Percentiles rank a stretch among this genome's conserved stretches.
Conservation (phyloP, 805 yeast genomes). For the Isabelozyma heimii region DNA sequence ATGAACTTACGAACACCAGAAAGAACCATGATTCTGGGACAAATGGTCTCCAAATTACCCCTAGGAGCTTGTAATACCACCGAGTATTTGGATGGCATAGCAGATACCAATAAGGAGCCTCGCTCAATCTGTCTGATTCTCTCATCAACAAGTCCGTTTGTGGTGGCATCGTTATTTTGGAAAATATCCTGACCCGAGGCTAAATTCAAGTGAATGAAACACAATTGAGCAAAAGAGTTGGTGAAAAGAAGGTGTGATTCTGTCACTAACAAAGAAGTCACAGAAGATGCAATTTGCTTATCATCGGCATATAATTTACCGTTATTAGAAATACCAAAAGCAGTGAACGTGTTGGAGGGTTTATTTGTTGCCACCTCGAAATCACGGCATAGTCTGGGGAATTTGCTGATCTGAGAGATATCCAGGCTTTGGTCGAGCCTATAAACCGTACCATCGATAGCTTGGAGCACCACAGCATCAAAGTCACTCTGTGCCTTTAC, state of each 20-base stretch:
- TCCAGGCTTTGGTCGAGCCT: slow-evolving; percentile 30
- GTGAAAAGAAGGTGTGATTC: slow-evolving; percentile 76
- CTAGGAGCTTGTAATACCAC: slow-evolving; percentile 92
- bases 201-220: slow-evolving; percentile 69
- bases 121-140: slow-evolving; percentile 86
- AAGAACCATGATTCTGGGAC: slow-evolving; percentile 89
- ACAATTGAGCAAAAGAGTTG: slow-evolving; percentile 80
- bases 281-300: slow-evolving; percentile 62
- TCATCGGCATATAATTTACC: slow-evolving; percentile 74
- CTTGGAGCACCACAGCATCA: slow-evolving; percentile 52
- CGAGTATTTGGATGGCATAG: slow-evolving; percentile 77
- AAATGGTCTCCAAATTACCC: slow-evolving; percentile 92
- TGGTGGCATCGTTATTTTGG: slow-evolving; percentile 18
- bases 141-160: slow-evolving; percentile 54
- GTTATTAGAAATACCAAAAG: slow-evolving; percentile 71
- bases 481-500: slow-evolving; percentile 56
- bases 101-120: slow-evolving; percentile 81
- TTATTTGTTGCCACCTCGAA: slow-evolving; percentile 41
- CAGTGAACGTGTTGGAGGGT: slow-evolving; percentile 27
- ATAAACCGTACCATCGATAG: slow-evolving; percentile 59
- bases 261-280: slow-evolving; percentile 76
- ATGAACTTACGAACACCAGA: slow-evolving; percentile 77
- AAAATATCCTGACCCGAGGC: slow-evolving; percentile 35
- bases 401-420: slow-evolving; percentile 41
- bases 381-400: slow-evolving; percentile 70